phyloP scores from a whole-genome alignment of 805 yeast species.

The Blastobotrys chiropterorum region DNA sequence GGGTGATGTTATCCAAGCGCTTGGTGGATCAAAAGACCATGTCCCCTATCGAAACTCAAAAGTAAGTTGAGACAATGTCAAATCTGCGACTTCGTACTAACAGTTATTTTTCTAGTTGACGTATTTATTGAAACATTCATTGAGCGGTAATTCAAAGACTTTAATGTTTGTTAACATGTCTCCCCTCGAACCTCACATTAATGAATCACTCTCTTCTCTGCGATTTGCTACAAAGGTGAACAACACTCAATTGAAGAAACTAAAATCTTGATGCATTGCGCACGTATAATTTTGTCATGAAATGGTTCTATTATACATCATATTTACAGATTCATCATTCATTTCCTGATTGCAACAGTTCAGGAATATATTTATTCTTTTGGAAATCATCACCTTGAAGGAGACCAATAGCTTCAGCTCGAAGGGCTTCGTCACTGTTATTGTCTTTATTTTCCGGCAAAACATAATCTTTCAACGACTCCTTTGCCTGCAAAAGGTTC shows the following conservation, averaged over 20 bases:
- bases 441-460: conserved; percentile 26
- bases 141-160: conserved; percentile 82
- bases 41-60: conserved; percentile 67
- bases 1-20: conserved; percentile 81
- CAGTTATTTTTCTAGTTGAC: conserved; percentile 45
- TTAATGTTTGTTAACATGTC: conserved; percentile 89
- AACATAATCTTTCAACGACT: conserved; percentile 25
- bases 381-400: not conserved
- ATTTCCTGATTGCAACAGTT: not conserved
- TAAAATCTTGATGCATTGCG: not conserved
- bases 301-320: not conserved
- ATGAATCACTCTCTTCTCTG: conserved; percentile 77
- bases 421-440: not conserved
- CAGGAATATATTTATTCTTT: not conserved
- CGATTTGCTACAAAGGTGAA: conserved; percentile 70
- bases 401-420: not conserved
- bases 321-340: not conserved
- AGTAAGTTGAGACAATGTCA: not conserved
- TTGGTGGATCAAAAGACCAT: conserved; percentile 45
- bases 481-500: conserved; percentile 31
- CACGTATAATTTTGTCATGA: not conserved
- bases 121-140: conserved; percentile 72
- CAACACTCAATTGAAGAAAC: conserved; percentile 17
- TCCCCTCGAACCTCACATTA: conserved; percentile 52
- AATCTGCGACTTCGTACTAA: too few relatives aligned